A percentile compares a stretch with the other conserved stretches of the same genome.
These are phyloP conservation scores for Colletotrichum chlorophyti DNA, from an alignment of 2,329 filamentous ascomycete species.

Conservation along the genomic window DNA sequence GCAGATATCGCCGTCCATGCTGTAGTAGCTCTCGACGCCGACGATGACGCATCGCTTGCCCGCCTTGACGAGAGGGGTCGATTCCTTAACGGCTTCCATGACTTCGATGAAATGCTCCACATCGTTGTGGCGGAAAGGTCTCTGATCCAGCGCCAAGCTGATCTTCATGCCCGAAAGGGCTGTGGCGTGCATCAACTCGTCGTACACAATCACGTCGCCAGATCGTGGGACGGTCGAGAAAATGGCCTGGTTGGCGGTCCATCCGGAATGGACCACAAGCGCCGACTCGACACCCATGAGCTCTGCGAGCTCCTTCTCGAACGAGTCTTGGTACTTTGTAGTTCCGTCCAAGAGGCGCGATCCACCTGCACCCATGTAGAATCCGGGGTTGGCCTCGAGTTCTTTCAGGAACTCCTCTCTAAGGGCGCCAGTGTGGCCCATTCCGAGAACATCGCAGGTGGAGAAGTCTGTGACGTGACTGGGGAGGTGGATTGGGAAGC, in stretches of 20 bases:
- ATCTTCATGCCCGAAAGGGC: constrained; percentile 69
- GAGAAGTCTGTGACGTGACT: neutral
- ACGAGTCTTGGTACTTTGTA: constrained; percentile 55
- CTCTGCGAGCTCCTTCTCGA: constrained; percentile 66
- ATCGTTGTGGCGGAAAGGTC: constrained; percentile 55
- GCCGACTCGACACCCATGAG: constrained; percentile 66
- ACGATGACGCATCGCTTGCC: constrained; percentile 44
- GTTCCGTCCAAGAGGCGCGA: constrained; percentile 72
- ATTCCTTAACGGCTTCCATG: constrained; percentile 38
- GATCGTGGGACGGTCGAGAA: constrained; percentile 56
- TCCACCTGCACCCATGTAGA: constrained; percentile 57
- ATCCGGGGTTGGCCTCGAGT: constrained; percentile 47
- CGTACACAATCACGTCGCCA: constrained; percentile 65
- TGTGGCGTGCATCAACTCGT: constrained; percentile 72
- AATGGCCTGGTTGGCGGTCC: constrained; percentile 59
- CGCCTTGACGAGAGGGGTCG: constrained; percentile 36
- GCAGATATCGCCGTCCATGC: constrained; percentile 54
- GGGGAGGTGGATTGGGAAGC: constrained; percentile 23
- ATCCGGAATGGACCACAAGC: constrained; percentile 67
- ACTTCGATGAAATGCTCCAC: constrained; percentile 41
- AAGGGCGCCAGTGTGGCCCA: constrained; percentile 54
- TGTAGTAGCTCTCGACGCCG: constrained; percentile 51
- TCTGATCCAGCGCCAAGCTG: constrained; percentile 53
- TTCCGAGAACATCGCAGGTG: constrained; percentile 70
- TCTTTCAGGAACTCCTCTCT: constrained; percentile 55